Base-by-base conservation (phyloP, 1,139 yeast species). In the Lodderomyces pseudojiufengensis region DNA sequence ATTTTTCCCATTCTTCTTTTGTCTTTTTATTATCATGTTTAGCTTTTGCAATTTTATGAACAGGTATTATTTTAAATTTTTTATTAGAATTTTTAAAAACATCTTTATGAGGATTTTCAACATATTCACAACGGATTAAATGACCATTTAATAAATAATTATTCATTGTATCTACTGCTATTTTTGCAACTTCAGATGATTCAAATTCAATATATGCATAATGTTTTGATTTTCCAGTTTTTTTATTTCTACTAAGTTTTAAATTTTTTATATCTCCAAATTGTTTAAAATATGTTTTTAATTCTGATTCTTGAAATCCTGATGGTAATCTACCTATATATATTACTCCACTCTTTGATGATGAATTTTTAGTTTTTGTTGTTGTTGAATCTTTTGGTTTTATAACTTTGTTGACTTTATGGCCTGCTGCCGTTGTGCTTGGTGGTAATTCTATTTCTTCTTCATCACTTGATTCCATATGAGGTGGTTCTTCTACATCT, bases 111-210 rank as follows among this genome's bases (percentile, higher is more conserved):
- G 73, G 41, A 52, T 61, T 45, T 61, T 71, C 61, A 73, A 71
- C 45, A 69, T 66, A 54, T 70, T 74, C 51, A 77, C 94, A 69
- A 76, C 82, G 56, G 77, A 73, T 54, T 47, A 90, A 76, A 59
- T 90, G 97, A 9, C 95, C 95, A 63, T 85, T 82, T 39, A 92
- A 62, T 47, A 92, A 73, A 55, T 92, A 92, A 62, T 92, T 92
- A 64, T 92, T 82, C 98, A 92, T 92, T 35, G 97, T 80, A 50
- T 92, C 97, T 44, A 84, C 84, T 2, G 96, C 98, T 42, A 88
- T 72, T 48, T 78, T 74, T 35, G 97, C 97, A 41, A 85, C 95
- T 33, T 80, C 85, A 27, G 62, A 57, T 41, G 78, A 73, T 34
- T 73, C 77, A 53, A 92, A 92, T 62, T 90, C 97, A 37, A 92